Base-by-base conservation (phyloP, 192 early-diverging fungal genomes). In the Diversispora eburnea region DNA sequence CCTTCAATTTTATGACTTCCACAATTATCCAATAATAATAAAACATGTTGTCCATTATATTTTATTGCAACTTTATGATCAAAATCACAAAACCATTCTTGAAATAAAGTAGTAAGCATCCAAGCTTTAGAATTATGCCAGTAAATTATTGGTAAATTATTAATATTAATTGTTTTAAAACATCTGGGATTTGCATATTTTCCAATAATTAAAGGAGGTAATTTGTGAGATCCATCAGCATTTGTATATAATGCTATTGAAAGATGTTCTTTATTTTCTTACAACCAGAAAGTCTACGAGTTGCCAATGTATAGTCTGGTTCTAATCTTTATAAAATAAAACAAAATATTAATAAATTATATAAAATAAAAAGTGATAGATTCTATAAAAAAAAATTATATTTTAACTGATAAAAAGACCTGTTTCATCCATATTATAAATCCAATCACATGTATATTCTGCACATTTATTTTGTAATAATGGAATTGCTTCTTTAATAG, bases 341-440 rank as follows among this genome's bases (percentile, higher is more conserved):
- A 13, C 60, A 7, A 62, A 10, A 7, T 12, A 62, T 3, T 43
- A 15, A 20, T 13, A 42, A 61, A 61, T 61, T 33, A 15, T 41
- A 83, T 22, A 19, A 61, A 20, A n/a, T 60, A 64, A 60, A 61
- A 61, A 8, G 19, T 61, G 61, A n/a, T n/a, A n/a, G n/a, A n/a
- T 7, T 61, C 4, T 61, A 61, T 19, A 20, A 20, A 20, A 20
- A 13, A 20, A 61, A 19, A 22, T n/a, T 61, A 33, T 19, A 19
- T 58, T 70, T 0, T 57, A 51, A 59, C 56, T n/a, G 8, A 61
- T 74, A 74, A 25, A 74, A 19, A 74, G 71, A 22, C 43, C 61
- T 15, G 71, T 72, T 61, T 72, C 33, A 62, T 72, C 3, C 60
- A 72, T 72, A 51, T 74, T 65, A 65, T 74, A 62, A 25, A 74